These are phyloP conservation scores for Ramalina intermedia DNA, from an alignment of 495 filamentous ascomycete genomes.

Conservation along the genomic window DNA sequence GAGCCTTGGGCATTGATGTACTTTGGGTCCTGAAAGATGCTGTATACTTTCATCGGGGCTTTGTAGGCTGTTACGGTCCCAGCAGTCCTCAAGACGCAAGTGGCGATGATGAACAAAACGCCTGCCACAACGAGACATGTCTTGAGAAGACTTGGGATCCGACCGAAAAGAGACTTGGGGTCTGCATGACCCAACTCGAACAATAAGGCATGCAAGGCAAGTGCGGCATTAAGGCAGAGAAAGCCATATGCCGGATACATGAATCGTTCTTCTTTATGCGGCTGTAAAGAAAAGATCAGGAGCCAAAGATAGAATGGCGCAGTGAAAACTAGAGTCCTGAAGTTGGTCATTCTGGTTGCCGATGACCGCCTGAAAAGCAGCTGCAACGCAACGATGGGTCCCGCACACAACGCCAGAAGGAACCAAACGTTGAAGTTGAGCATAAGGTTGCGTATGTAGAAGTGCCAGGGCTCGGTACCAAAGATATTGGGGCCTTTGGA, in stretches of 20 bases:
- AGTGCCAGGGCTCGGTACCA: constrained; percentile 92
- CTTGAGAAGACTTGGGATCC: constrained; percentile 57
- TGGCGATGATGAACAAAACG: constrained; percentile 39
- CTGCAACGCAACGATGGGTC: constrained; percentile 45
- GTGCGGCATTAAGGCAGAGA: constrained; percentile 81
- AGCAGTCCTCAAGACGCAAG: constrained; percentile 57
- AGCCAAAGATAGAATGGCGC: constrained; percentile 92
- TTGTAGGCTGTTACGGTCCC: constrained; percentile 76
- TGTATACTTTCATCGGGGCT: constrained; percentile 69
- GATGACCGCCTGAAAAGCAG: constrained; percentile 25
- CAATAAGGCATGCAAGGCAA: constrained; percentile 66
- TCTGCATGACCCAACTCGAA: constrained; percentile 54
- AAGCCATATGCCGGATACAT: constrained; percentile 96
- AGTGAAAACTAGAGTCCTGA: constrained; percentile 62
- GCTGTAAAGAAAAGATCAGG: constrained; percentile 74
- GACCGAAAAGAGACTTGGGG: constrained; percentile 45
- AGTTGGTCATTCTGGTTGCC: constrained; percentile 28
- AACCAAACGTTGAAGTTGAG: constrained; percentile 97
- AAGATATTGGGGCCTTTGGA: constrained; percentile 82
- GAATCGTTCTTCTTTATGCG: constrained; percentile 97
- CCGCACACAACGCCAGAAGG: constrained; percentile 57
- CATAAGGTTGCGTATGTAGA: constrained; percentile 81
- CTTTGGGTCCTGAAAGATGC: constrained; percentile 32
- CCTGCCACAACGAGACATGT: constrained; percentile 42
- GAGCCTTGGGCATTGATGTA: constrained; percentile 42